Conservation (phyloP, 768 basidiomycete species). For the Leccinum olivaceopallidum region DNA sequence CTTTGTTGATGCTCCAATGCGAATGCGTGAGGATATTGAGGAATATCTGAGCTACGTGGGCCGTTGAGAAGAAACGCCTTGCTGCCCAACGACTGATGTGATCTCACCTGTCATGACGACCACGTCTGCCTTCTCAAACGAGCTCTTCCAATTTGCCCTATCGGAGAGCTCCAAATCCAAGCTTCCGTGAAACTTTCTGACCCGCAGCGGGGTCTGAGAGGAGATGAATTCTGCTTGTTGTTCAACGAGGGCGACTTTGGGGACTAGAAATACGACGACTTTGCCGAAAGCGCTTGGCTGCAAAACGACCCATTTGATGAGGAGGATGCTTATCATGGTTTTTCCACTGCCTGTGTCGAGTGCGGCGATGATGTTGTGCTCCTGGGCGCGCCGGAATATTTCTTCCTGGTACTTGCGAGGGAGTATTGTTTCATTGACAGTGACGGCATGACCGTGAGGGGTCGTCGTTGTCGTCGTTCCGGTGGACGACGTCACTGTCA, state of each 20-base stretch:
- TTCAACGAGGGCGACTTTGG: conserved; percentile 81
- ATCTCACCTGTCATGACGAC: conserved; percentile 81
- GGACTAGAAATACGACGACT: conserved; percentile 78
- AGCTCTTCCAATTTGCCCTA: conserved; percentile 59
- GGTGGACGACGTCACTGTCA: conserved; percentile 27
- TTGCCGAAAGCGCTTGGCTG: conserved; percentile 53
- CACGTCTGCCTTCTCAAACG: conserved; percentile 67
- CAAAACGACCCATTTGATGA: conserved; percentile 74
- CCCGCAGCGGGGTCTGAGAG: conserved; percentile 63
- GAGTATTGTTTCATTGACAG: conserved; percentile 40
- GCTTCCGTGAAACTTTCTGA: conserved; percentile 69
- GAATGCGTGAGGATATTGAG: conserved; percentile 80
- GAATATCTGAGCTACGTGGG: conserved; percentile 70
- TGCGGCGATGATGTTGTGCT: conserved; percentile 56
- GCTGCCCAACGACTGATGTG: neutral
- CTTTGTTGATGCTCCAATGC: conserved; percentile 71
- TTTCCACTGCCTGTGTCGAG: conserved; percentile 64
- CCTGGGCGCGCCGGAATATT: conserved; percentile 51
- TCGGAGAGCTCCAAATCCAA: conserved; percentile 73
- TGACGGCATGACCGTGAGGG: conserved; percentile 25
- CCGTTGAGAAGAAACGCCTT: conserved; percentile 5
- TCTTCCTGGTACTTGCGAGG: conserved; percentile 58
- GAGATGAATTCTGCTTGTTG: conserved; percentile 74
- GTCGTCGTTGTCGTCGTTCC: conserved; percentile 23
- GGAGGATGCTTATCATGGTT: conserved; percentile 57